Base-by-base conservation (phyloP, 106 monocot genomes). In the Apostasia shenzhenica region DNA sequence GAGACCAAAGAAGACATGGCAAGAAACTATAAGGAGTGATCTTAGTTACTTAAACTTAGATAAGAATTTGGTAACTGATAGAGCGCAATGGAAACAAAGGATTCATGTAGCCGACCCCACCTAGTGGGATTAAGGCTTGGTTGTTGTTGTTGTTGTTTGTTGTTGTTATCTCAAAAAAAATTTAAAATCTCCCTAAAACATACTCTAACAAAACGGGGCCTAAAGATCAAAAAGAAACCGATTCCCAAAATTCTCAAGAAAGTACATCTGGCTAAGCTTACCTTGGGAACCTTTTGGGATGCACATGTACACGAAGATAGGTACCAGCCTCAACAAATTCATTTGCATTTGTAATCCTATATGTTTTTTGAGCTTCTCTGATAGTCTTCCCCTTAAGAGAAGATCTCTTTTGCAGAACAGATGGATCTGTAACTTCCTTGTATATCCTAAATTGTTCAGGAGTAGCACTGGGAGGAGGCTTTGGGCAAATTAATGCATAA, bases 241-340 rank as follows among this genome's bases (percentile, higher is more conserved):
- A 3, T 2, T 5, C 8, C 26, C 52, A 68, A 68, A 42, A 5
- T 42, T 68, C 14, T n/a, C 11, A 42, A 2, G 7, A 76, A 52
- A 39, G 2, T 42, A 8, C 41, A 47, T 48, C 3, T 54, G 14
- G 8, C 0, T 45, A 54, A 49, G 6, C 46, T 68, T 83, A 99
- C 97, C 97, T 83, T 68, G 92, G 92, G 47, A 80, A 99, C n/a
- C 97, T 84, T 77, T 99, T 99, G 58, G 97, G 97, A 48, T 99
- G 97, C 8, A 90, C 87, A 82, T 99, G 92, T 4, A 99, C 92
- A 72, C 97, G 86, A 49, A 99, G 56, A 55, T 99, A 99, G 2
- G 75, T 92, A 8, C 97, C 97, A 40, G 79, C 72, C 83, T 99
- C 97, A 67, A 99, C 82, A 77, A 78, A 79, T 67, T 92, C 87